A percentile compares a stretch with the other conserved stretches of the same genome.
These are phyloP conservation scores for Geotrichum candidum DNA, from an alignment of 1,139 yeast genomes.

Conservation along the genomic window DNA sequence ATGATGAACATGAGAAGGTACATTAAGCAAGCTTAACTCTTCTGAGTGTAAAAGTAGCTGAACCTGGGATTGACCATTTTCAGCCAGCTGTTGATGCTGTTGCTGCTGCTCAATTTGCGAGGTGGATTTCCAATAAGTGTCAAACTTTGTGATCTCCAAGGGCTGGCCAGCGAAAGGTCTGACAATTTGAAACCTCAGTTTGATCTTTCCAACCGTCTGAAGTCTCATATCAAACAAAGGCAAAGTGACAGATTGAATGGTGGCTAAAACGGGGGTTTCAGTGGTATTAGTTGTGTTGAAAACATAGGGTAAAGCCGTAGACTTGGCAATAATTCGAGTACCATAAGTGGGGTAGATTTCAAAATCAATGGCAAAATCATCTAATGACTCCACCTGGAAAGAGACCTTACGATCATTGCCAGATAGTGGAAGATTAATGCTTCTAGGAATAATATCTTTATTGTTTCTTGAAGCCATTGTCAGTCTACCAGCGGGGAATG, in stretches of 20 bases:
- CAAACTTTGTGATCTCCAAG: slow-evolving; percentile 85
- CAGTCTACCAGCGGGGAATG: slow-evolving; percentile 48
- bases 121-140: slow-evolving; percentile 94
- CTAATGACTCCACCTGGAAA: slow-evolving; percentile 78
- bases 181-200: slow-evolving; percentile 74
- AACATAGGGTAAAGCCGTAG: slow-evolving; percentile 62
- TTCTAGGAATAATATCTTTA: slow-evolving; percentile 72
- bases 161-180: slow-evolving; percentile 85
- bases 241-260: slow-evolving; percentile 42
- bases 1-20: slow-evolving; percentile 7
- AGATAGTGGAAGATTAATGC: slow-evolving; percentile 69
- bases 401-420: slow-evolving; percentile 69
- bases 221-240: slow-evolving; percentile 81
- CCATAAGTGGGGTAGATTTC: slow-evolving; percentile 95
- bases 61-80: slow-evolving; percentile 15
- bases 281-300: slow-evolving; percentile 35
- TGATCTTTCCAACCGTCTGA: slow-evolving; percentile 74
- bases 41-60: slow-evolving; percentile 17
- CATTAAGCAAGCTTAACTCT: slow-evolving; percentile 10
- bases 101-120: slow-evolving; percentile 38
- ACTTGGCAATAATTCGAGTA: slow-evolving; percentile 81
- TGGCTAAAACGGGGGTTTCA: slow-evolving; percentile 29
- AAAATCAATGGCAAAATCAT: slow-evolving; percentile 75
- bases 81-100: slow-evolving; percentile 12
- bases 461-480: slow-evolving; percentile 60